Conservation (phyloP, 148 eudicot species). For the Rhododendron simsii region DNA sequence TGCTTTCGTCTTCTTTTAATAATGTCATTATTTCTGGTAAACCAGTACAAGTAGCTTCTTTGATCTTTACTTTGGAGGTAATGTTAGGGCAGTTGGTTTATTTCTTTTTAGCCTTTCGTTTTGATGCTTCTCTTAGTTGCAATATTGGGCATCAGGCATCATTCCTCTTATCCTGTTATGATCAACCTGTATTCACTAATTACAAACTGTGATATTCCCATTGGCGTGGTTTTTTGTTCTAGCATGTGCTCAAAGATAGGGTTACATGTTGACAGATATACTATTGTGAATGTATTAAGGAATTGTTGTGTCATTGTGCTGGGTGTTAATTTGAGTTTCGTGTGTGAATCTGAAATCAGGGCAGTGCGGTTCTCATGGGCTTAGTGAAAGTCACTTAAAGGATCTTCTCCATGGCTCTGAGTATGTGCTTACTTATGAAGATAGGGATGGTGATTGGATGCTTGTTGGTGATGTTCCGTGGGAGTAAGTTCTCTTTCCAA, state of each 20-base stretch:
- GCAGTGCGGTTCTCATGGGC: conserved; percentile 24
- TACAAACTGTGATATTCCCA: background rate
- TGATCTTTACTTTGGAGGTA: background rate
- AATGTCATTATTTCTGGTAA: background rate
- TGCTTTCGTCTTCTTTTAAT: background rate
- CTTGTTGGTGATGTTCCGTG: conserved; percentile 55
- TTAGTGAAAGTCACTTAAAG: conserved; percentile 29
- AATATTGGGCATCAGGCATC: background rate
- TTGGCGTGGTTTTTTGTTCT: background rate
- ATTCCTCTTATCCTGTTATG: background rate
- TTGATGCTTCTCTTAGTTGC: background rate
- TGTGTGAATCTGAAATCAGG: conserved; percentile 19
- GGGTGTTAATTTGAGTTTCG: conserved; percentile 13
- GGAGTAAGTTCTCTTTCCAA: conserved; percentile 31
- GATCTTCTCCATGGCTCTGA: conserved; percentile 43
- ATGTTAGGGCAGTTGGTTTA: background rate
- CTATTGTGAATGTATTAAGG: background rate
- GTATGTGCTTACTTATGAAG: conserved; percentile 46
- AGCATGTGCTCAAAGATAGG: background rate
- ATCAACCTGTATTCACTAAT: background rate
- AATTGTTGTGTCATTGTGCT: background rate
- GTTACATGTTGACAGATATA: background rate
- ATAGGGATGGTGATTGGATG: conserved; percentile 54
- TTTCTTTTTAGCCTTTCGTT: background rate
- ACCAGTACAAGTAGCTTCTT: background rate